phyloP scores from a whole-genome alignment of 2,329 filamentous ascomycete genomes.

The Orbilia javanica region DNA sequence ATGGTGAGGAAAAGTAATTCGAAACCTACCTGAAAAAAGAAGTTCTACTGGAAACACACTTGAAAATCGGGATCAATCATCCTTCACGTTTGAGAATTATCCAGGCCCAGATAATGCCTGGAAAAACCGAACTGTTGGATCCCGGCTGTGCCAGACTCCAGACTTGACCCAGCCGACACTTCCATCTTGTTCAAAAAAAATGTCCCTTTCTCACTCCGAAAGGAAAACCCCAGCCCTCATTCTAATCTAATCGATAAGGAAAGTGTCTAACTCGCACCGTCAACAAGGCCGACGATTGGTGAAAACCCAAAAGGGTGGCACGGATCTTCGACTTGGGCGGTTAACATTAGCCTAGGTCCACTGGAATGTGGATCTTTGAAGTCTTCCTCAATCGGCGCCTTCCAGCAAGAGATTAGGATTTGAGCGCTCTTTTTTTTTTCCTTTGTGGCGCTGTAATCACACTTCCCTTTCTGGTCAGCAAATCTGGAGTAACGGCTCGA shows the following conservation, averaged over 20 bases:
- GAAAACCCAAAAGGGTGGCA: constrained; percentile 34
- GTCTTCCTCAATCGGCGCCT: constrained; percentile 10
- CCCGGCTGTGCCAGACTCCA: not conserved
- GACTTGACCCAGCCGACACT: not conserved
- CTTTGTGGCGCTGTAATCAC: constrained; percentile 35
- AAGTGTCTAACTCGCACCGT: not conserved
- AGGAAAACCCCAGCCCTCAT: constrained; percentile 18
- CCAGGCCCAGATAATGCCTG: constrained; percentile 20
- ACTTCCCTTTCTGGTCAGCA: constrained; percentile 29
- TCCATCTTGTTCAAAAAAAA: not conserved
- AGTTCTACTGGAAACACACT: constrained; percentile 35
- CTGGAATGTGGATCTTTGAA: constrained; percentile 46
- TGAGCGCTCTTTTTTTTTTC: constrained; percentile 9
- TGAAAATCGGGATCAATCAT: constrained; percentile 12
- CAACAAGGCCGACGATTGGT: constrained; percentile 17
- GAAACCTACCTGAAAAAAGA: constrained; percentile 52
- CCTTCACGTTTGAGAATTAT: constrained; percentile 50
- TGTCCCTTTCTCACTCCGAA: constrained; percentile 5
- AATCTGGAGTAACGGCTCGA: constrained; percentile 32
- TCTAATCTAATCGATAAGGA: constrained; percentile 57
- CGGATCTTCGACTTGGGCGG: constrained; percentile 48
- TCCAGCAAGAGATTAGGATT: constrained; percentile 40
- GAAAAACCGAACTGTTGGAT: constrained; percentile 24
- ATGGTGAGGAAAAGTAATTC: constrained; percentile 9
- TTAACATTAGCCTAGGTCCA: constrained; percentile 40